These are phyloP conservation scores for Gillenia trifoliata DNA, from an alignment of 306 rosid genomes.

Conservation along the genomic window DNA sequence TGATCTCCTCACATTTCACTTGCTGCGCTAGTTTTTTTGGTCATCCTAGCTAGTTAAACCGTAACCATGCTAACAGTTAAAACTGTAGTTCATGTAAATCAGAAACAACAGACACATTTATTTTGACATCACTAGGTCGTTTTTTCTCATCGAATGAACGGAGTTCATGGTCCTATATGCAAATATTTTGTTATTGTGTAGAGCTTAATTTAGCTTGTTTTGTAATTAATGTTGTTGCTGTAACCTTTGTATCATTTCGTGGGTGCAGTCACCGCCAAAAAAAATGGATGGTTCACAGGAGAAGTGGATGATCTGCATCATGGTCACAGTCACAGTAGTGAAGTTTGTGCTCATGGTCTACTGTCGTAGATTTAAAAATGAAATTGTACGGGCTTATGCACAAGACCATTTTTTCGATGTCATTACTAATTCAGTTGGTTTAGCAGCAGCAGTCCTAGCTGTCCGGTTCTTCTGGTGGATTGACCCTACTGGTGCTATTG, in stretches of 20 bases:
- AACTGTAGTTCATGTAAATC: neutral
- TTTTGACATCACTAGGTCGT: too few species aligned
- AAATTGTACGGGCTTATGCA: conserved; percentile 69
- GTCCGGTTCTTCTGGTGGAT: conserved; percentile 59
- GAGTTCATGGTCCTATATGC: neutral
- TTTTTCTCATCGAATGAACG: neutral
- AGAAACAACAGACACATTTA: neutral
- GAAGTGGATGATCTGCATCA: conserved; percentile 66
- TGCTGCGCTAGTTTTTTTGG: neutral
- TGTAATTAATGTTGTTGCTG: neutral
- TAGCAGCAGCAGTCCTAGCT: conserved; percentile 76
- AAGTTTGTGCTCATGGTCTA: conserved; percentile 71
- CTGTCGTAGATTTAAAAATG: conserved; percentile 64
- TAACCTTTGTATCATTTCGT: conserved; percentile 1
- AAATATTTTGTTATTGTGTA: neutral
- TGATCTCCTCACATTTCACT: neutral
- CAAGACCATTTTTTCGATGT: conserved; percentile 80
- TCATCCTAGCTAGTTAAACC: too few species aligned
- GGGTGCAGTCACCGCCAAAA: conserved; percentile 25
- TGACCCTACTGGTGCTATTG: conserved; percentile 76
- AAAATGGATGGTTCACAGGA: conserved; percentile 27
- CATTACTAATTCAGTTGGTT: conserved; percentile 71
- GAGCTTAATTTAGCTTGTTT: neutral
- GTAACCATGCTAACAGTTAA: neutral
- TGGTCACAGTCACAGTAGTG: conserved; percentile 64